Percentiles rank a stretch among this genome's conserved stretches.
These are phyloP conservation scores for Raddia guianensis DNA, from an alignment of 176 grass and related monocot genomes.

Conservation along the genomic window DNA sequence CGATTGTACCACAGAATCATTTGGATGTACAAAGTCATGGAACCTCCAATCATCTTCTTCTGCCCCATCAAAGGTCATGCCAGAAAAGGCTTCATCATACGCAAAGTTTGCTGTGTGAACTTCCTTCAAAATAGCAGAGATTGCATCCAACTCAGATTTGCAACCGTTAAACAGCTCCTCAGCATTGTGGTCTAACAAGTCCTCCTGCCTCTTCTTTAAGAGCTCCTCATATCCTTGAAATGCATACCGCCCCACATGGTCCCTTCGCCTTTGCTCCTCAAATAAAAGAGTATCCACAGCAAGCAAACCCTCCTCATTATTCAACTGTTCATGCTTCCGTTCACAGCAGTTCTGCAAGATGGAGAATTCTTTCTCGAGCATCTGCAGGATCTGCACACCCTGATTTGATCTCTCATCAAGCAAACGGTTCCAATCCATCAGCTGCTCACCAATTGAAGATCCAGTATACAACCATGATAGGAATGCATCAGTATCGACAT, in stretches of 20 bases:
- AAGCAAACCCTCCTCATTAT: conserved; percentile 61
- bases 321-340: conserved; percentile 71
- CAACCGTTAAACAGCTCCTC: conserved; percentile 53
- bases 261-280: conserved; percentile 71
- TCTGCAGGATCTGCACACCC: conserved; percentile 44
- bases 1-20: conserved; percentile 53
- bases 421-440: conserved; percentile 62
- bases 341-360: conserved; percentile 64
- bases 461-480: conserved; percentile 83
- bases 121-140: conserved; percentile 76
- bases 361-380: conserved; percentile 72
- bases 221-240: conserved; percentile 67
- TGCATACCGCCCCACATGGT: conserved; percentile 36
- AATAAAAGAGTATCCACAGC: conserved; percentile 56
- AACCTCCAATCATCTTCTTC: conserved; percentile 73
- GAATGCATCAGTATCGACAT: conserved; percentile 62
- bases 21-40: conserved; percentile 62
- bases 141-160: conserved; percentile 63
- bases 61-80: conserved; percentile 53
- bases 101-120: conserved; percentile 57
- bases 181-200: conserved; percentile 48
- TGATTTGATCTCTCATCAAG: conserved; percentile 57
- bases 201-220: conserved; percentile 70
- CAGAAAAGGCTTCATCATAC: conserved; percentile 63
- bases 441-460: conserved; percentile 58